These are phyloP conservation scores for Brassica juncea DNA, from an alignment of 345 rosid species.

Conservation along the genomic window DNA sequence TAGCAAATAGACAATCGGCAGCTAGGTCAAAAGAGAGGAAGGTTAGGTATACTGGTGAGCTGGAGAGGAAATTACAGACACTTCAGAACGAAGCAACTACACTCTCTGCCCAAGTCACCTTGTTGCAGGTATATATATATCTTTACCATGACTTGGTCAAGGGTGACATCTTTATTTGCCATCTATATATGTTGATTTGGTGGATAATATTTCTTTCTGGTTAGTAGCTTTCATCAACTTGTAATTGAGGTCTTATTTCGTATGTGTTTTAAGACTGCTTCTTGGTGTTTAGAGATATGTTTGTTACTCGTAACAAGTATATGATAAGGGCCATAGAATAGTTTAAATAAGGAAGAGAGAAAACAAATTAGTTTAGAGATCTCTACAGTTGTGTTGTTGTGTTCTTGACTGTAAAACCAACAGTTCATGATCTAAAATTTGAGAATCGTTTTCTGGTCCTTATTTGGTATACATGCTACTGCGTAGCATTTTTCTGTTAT, in stretches of 20 bases:
- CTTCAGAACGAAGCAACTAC: constrained; percentile 97
- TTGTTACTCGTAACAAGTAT: neutral
- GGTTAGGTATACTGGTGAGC: constrained; percentile 72
- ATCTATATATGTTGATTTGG: neutral
- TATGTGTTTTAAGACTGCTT: constrained; percentile 1
- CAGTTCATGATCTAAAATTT: neutral
- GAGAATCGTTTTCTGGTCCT: neutral
- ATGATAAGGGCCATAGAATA: neutral
- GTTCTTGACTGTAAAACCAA: neutral
- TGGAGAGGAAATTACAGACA: constrained; percentile 96
- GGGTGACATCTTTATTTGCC: neutral
- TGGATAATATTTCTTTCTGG: neutral
- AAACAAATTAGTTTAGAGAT: neutral
- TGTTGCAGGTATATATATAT: constrained; percentile 60
- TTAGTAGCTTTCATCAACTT: neutral
- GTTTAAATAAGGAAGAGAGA: neutral
- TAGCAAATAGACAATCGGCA: constrained; percentile 93
- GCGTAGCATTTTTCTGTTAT: neutral
- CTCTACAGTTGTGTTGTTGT: neutral
- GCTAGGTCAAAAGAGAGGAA: constrained; percentile 98
- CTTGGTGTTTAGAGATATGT: neutral
- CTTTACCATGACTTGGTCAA: neutral
- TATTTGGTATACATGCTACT: neutral
- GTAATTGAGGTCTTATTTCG: neutral
- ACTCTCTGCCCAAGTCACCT: constrained; percentile 89